A percentile compares a stretch with the other conserved stretches of the same genome.
phyloP scores from a whole-genome alignment of 2,329 filamentous ascomycete genomes.

The Phoma sp. region DNA sequence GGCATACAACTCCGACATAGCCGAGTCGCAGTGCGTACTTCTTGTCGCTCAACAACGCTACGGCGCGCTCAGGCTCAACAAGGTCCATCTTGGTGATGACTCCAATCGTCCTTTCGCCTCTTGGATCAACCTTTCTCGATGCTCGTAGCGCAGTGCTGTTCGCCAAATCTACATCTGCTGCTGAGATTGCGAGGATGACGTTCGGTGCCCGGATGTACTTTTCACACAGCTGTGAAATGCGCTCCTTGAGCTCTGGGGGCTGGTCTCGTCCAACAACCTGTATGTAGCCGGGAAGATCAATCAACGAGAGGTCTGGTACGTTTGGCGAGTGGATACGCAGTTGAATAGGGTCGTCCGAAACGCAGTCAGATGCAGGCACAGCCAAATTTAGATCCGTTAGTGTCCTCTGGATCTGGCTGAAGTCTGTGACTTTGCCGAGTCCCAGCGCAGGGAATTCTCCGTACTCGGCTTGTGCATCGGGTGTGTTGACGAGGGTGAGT shows the following conservation, averaged over 20 bases:
- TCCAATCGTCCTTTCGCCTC: slow-evolving; percentile 94
- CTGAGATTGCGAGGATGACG: slow-evolving; percentile 95
- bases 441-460: slow-evolving; percentile 95
- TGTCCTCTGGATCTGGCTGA: slow-evolving; percentile 88
- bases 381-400: slow-evolving; percentile 94
- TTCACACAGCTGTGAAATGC: slow-evolving; percentile 94
- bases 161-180: slow-evolving; percentile 94
- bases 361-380: slow-evolving; percentile 88
- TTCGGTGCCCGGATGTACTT: slow-evolving; percentile 98
- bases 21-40: slow-evolving; percentile 96
- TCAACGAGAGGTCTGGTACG: slow-evolving; percentile 92
- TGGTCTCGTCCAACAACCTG: slow-evolving; percentile 93
- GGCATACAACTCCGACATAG: slow-evolving; percentile 94
- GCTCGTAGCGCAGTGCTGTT: slow-evolving; percentile 93
- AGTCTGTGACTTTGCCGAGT: slow-evolving; percentile 88
- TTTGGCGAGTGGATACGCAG: slow-evolving; percentile 94
- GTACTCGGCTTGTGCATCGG: slow-evolving; percentile 84
- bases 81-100: slow-evolving; percentile 99
- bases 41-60: slow-evolving; percentile 80
- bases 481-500: slow-evolving; percentile 93
- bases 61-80: slow-evolving; percentile 82
- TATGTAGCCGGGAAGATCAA: slow-evolving; percentile 96
- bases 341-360: slow-evolving; percentile 96
- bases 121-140: slow-evolving; percentile 88
- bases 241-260: slow-evolving; percentile 88